Percentiles rank a stretch among this genome's conserved stretches.
phyloP scores from a whole-genome alignment of 2,329 filamentous ascomycete genomes.

The Ramichloridium luteum region DNA sequence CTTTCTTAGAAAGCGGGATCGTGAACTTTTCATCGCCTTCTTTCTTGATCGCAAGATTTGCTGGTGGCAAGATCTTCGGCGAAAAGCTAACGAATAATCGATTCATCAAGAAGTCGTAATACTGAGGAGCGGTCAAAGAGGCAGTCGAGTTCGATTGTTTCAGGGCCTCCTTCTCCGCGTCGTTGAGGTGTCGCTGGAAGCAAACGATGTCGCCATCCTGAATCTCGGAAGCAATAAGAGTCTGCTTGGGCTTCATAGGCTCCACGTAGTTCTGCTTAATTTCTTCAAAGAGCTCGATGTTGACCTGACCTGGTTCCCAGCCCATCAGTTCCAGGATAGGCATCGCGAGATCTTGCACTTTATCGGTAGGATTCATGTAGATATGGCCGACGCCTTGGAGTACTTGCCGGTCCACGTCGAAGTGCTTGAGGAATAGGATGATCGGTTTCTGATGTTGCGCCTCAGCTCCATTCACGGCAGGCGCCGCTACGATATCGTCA shows the following conservation, averaged over 20 bases:
- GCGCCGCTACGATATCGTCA: conserved; percentile 32
- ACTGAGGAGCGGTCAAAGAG: conserved; percentile 30
- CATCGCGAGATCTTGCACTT: conserved; percentile 70
- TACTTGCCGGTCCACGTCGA: conserved; percentile 64
- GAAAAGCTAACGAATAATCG: conserved; percentile 68
- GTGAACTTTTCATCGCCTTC: conserved; percentile 55
- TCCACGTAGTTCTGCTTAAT: conserved; percentile 99
- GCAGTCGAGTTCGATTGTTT: conserved; percentile 19
- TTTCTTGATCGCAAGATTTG: conserved; percentile 18
- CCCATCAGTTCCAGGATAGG: conserved; percentile 71
- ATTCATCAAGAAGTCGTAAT: conserved; percentile 88
- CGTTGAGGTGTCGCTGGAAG: conserved; percentile 58
- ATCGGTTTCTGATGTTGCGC: conserved; percentile 41
- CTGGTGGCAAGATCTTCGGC: conserved; percentile 40
- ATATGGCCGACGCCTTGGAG: conserved; percentile 68
- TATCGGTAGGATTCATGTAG: conserved; percentile 79
- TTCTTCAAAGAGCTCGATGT: conserved; percentile 76
- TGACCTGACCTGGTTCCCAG: conserved; percentile 57
- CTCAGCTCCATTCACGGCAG: conserved; percentile 31
- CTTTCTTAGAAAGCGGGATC: conserved; percentile 72
- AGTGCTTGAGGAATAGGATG: conserved; percentile 85
- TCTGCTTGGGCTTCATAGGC: conserved; percentile 78
- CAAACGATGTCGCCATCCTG: conserved; percentile 96
- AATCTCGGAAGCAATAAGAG: conserved; percentile 80
- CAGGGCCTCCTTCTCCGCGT: conserved; percentile 21